Conservation (phyloP, 352 stramenopile genomes). For the Phytophthora kernoviae region DNA sequence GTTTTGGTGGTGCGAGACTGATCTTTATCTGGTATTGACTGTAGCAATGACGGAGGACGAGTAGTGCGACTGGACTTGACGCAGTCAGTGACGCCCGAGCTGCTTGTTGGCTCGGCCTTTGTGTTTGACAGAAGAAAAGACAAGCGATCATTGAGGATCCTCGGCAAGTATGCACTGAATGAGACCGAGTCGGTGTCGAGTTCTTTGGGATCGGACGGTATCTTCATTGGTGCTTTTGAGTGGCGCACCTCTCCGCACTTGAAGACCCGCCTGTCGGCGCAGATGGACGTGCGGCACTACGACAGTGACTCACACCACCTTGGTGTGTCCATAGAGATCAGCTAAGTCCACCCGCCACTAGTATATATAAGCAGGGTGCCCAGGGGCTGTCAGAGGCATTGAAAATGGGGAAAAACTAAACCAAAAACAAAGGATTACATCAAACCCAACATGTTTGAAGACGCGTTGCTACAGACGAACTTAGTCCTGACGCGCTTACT, state of each 20-base stretch:
- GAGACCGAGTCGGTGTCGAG: slow-evolving; percentile 52
- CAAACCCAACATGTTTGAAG: slow-evolving; percentile 7
- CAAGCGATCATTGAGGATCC: slow-evolving; percentile 62
- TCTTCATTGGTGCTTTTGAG: slow-evolving; percentile 77
- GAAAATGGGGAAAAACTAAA: slow-evolving; percentile 7
- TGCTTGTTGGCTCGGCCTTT: slow-evolving; percentile 71
- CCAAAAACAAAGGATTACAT: slow-evolving; percentile 11
- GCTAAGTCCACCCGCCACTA: slow-evolving; percentile 28
- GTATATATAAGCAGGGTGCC: slow-evolving; percentile 36
- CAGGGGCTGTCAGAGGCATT: slow-evolving; percentile 11
- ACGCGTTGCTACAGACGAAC: neutral
- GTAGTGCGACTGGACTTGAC: slow-evolving; percentile 65
- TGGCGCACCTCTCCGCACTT: slow-evolving; percentile 77
- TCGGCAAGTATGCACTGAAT: slow-evolving; percentile 58
- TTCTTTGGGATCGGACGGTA: slow-evolving; percentile 76
- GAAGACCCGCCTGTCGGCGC: slow-evolving; percentile 74
- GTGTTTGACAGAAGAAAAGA: slow-evolving; percentile 73
- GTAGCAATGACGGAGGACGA: slow-evolving; percentile 71
- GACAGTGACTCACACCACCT: slow-evolving; percentile 86
- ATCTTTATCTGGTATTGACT: slow-evolving; percentile 2
- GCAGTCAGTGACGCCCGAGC: slow-evolving; percentile 54
- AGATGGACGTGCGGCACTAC: slow-evolving; percentile 85
- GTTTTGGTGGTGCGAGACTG: slow-evolving; percentile 2
- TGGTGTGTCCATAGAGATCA: slow-evolving; percentile 86
- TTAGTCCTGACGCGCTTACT: neutral